Base-by-base conservation (phyloP, 179 eudicot species). In the Carnegiea gigantea region DNA sequence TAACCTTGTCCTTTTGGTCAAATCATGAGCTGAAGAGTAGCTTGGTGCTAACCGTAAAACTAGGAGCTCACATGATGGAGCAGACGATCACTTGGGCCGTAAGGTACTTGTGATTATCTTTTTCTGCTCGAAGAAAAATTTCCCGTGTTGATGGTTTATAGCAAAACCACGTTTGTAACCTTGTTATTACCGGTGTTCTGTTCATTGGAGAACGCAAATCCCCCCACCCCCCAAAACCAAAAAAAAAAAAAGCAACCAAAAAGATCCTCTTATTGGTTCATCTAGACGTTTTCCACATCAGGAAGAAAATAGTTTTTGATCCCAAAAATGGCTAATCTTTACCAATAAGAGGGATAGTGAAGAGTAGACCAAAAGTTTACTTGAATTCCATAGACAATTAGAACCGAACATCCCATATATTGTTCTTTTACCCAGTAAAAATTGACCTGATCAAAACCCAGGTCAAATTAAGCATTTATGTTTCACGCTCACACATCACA, bases 31-130 rank as follows among this genome's bases (percentile, higher is more conserved):
- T 81, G n/a, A 36, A 30, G 59, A 49, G 38, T 62, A 70, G 68
- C 70, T 38, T 46, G 40, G 36, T 48, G n/a, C 46, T 78, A 46
- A 73, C 62, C 21, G 17, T 77, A 49, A 54, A 38, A 59, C 73
- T 73, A 33, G 36, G 36, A 33, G 36, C 36, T 33, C 36, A 3
- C 36, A 33, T 33, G 36, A 77, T 51, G 44, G 38, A 72, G 76
- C 30, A 70, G 53, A 30, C 59, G 77, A 72, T 43, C 21, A 2
- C n/a, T 18, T 2, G 30, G 72, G 67, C 26, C 11, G 73, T 49
- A 77, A 77, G 82, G 84, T 84, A 36, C 59, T 5, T 77, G 57
- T 53, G 78, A 75, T 28, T 0, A 53, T 48, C 60, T 30, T 53
- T 30, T 18, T 75, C 38, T 67, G 72, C 21, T 62, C 20, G 28